phyloP scores from a whole-genome alignment of 2,329 filamentous ascomycete species.

The Blumeria hordei region DNA sequence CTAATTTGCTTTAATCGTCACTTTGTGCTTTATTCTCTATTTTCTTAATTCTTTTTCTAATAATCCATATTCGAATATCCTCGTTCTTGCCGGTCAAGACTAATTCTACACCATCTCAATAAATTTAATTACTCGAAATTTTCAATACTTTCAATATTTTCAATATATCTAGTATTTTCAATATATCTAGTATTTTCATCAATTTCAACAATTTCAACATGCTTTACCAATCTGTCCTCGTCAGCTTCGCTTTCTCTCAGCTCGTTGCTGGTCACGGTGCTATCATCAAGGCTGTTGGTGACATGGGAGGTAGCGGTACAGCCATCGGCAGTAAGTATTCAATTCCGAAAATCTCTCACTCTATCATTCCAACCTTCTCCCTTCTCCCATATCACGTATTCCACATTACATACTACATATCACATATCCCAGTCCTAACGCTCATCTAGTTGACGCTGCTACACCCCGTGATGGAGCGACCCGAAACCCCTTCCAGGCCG shows the following conservation, averaged over 20 bases:
- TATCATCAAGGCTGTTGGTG: conserved; percentile 31
- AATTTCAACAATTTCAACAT: conserved; percentile 11
- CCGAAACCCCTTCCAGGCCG: neutral
- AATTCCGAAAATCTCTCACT: neutral
- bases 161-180: too few relatives aligned
- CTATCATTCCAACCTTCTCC: neutral
- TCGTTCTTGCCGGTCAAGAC: too few relatives aligned
- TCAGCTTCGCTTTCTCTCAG: conserved; percentile 26
- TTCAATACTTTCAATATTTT: too few relatives aligned
- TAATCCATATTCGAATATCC: too few relatives aligned
- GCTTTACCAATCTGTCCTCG: conserved; percentile 21
- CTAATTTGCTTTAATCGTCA: too few relatives aligned
- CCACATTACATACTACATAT: too few relatives aligned
- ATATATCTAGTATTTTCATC: conserved; percentile 1
- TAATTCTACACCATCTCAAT: too few relatives aligned
- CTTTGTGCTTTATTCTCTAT: too few relatives aligned
- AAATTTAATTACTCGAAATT: too few relatives aligned
- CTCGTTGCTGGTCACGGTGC: conserved; percentile 34
- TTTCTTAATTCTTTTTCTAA: too few relatives aligned
- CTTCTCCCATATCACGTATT: too few relatives aligned
- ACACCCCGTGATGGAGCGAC: conserved; percentile 37
- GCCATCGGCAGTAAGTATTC: conserved; percentile 22
- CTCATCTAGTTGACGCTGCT: conserved; percentile 21
- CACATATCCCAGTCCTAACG: too few relatives aligned
- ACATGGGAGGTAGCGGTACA: conserved; percentile 27